Conservation (phyloP, 139 green algal genomes). For the Klebsormidium nitens region DNA sequence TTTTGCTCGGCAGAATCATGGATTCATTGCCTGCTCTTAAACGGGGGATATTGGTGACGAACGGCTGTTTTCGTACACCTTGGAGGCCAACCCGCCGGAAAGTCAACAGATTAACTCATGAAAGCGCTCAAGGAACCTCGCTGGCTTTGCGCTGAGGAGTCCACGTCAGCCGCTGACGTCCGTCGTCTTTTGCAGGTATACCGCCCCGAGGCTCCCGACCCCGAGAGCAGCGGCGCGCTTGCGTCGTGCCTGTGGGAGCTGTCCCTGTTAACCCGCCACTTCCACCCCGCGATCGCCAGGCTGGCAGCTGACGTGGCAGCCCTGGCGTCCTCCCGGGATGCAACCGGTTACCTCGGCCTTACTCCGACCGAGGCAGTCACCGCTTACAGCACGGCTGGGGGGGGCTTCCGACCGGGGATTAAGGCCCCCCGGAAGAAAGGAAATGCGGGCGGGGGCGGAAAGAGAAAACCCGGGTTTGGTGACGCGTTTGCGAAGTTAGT, state of each 20-base stretch:
- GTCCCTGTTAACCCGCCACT: slow-evolving; percentile 32
- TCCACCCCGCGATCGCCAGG: slow-evolving; percentile 28
- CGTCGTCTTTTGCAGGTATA: slow-evolving; percentile 12
- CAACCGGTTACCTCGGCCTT: background rate
- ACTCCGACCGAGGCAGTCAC: slow-evolving; percentile 4
- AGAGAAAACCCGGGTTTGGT: background rate
- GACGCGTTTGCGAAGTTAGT: background rate
- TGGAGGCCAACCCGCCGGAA: background rate
- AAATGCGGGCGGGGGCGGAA: background rate
- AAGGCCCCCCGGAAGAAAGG: background rate
- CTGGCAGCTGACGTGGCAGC: slow-evolving; percentile 9
- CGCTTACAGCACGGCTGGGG: slow-evolving; percentile 14
- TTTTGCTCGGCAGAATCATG: background rate
- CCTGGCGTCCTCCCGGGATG: background rate
- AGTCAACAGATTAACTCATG: background rate
- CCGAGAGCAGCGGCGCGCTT: slow-evolving; percentile 22
- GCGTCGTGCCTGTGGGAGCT: slow-evolving; percentile 41
- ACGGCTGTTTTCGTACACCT: background rate
- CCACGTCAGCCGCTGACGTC: background rate
- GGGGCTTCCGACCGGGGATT: slow-evolving; percentile 25
- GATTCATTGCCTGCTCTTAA: background rate
- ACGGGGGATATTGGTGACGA: background rate
- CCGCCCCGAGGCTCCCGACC: slow-evolving; percentile 16
- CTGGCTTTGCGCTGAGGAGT: background rate
- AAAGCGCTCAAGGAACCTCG: background rate